Percentiles rank a stretch among this genome's conserved stretches.
These are phyloP conservation scores for Fonsecaea erecta DNA, from an alignment of 2,329 filamentous ascomycete genomes.

Conservation along the genomic window DNA sequence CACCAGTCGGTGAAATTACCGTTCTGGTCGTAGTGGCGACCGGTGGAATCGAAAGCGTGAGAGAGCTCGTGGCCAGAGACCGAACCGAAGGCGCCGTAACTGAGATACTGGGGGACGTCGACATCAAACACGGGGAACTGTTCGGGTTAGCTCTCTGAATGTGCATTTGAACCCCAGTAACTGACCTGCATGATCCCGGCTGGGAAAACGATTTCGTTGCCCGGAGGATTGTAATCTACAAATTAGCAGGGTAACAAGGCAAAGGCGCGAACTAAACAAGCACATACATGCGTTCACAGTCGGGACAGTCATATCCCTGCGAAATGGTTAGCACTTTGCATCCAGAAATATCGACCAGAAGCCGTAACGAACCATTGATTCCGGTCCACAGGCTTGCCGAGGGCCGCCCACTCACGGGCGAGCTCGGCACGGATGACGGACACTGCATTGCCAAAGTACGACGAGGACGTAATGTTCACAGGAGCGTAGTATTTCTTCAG, in stretches of 20 bases:
- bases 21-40: constrained; percentile 67
- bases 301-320: constrained; percentile 58
- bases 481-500: constrained; percentile 62
- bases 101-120: constrained; percentile 64
- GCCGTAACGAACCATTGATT: constrained; percentile 55
- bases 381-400: constrained; percentile 65
- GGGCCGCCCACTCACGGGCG: constrained; percentile 59
- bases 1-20: constrained; percentile 71
- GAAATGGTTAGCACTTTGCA: constrained; percentile 5
- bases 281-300: constrained; percentile 63
- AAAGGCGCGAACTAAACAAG: neutral
- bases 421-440: constrained; percentile 57
- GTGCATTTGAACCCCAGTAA: neutral
- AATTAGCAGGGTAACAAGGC: neutral
- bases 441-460: constrained; percentile 64
- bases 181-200: constrained; percentile 70
- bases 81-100: constrained; percentile 71
- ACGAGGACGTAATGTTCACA: constrained; percentile 56
- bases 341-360: neutral
- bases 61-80: constrained; percentile 72
- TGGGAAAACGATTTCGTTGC: constrained; percentile 72
- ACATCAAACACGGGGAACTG: neutral
- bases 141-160: neutral
- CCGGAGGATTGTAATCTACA: constrained; percentile 59
- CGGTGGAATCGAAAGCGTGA: constrained; percentile 71